Evolutionary conservation across 192 early-diverging fungal species (phyloP).

Genomic region (Kickxella alabastrina): DNA sequence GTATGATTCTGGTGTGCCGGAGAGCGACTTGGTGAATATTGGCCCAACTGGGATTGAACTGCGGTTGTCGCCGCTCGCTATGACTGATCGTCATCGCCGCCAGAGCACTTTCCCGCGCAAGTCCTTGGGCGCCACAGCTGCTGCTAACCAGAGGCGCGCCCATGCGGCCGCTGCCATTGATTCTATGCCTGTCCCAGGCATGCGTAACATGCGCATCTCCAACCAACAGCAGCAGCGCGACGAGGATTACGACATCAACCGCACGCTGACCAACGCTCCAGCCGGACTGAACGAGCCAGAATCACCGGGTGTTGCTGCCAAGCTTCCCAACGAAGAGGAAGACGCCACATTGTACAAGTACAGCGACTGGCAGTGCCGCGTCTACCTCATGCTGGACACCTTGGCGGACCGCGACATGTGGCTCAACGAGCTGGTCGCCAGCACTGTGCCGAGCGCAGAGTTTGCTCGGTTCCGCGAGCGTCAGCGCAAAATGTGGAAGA

Average conservation of each 20-base stretch:
- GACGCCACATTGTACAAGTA: constrained; percentile 30
- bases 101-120: constrained; percentile 46
- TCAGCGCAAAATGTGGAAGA: constrained; percentile 28
- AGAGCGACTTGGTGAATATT: constrained; percentile 44
- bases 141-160: background rate
- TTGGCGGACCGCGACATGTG: constrained; percentile 38
- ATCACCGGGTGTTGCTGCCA: background rate
- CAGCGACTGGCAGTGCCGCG: constrained; percentile 51
- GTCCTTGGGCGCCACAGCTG: background rate
- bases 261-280: constrained; percentile 12
- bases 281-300: constrained; percentile 3
- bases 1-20: constrained; percentile 25
- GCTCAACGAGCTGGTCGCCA: constrained; percentile 30
- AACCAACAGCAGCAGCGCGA: background rate
- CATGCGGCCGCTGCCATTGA: background rate
- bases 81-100: constrained; percentile 53
- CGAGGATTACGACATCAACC: background rate
- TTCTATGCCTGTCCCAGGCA: background rate
- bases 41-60: constrained; percentile 49
- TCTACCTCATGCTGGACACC: constrained; percentile 44
- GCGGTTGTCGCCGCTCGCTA: constrained; percentile 42
- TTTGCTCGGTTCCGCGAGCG: constrained; percentile 30
- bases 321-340: constrained; percentile 24
- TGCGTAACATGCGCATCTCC: background rate
- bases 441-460: constrained; percentile 43